These are phyloP conservation scores for Cladosporium sp. DNA, from an alignment of 2,329 filamentous ascomycete genomes.

Conservation along the genomic window DNA sequence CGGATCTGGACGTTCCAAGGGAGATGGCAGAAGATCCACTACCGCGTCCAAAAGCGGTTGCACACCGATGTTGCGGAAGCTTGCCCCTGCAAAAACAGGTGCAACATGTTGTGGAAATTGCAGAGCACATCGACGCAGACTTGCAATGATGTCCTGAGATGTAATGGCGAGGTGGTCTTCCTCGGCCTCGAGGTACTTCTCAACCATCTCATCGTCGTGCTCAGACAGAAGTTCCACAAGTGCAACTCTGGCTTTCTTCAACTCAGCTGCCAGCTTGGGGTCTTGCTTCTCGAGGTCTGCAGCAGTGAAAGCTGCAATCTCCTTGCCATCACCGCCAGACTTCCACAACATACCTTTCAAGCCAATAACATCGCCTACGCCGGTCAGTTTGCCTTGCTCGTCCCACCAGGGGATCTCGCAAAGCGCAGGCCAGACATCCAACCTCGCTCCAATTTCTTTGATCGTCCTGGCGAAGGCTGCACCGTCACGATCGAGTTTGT, in stretches of 20 bases:
- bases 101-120: conserved; percentile 68
- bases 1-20: conserved; percentile 72
- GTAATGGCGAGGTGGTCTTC: conserved; percentile 68
- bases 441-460: conserved; percentile 73
- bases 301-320: conserved; percentile 47
- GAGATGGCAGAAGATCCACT: conserved; percentile 80
- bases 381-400: conserved; percentile 68
- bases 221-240: conserved; percentile 84
- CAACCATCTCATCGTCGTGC: conserved; percentile 80
- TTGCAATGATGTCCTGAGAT: conserved; percentile 62
- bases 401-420: conserved; percentile 95
- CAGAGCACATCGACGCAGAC: conserved; percentile 68
- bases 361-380: conserved; percentile 79
- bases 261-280: conserved; percentile 55
- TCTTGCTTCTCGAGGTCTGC: conserved; percentile 50
- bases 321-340: conserved; percentile 61
- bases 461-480: conserved; percentile 80
- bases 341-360: conserved; percentile 72
- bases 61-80: conserved; percentile 90
- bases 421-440: conserved; percentile 81
- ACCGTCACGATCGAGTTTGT: conserved; percentile 81
- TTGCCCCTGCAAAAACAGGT: conserved; percentile 86
- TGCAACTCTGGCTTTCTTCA: conserved; percentile 69
- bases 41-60: conserved; percentile 88
- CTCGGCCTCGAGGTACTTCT: conserved; percentile 74